Base-by-base conservation (phyloP, 441 rosid genomes). In the Francoa sonchifolia region DNA sequence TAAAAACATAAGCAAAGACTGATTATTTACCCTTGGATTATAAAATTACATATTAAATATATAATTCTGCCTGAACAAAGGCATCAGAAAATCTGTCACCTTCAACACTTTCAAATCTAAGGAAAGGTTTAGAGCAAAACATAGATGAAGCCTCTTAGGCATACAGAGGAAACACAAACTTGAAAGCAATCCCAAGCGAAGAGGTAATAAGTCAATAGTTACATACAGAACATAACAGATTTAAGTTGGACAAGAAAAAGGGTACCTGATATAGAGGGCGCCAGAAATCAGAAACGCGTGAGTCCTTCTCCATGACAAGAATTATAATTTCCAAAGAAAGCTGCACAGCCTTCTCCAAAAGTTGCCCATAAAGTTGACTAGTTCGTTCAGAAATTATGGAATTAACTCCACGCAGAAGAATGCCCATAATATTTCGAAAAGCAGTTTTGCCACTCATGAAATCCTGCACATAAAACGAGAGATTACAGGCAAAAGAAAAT, bases 371-470 rank as follows among this genome's bases (percentile, higher is more conserved):
- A 40, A 71, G 69, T 74, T 86, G 72, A 62, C 61, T 78, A 50
- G 74, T 76, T 19, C 93, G 75, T 56, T 80, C 95, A 47, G 67
- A 70, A 40, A 86, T 80, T 28, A 76, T 42, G 23, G 82, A 67
- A 58, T 80, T 68, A 55, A 85, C 96, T 23, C 96, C 95, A 11
- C 73, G 87, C 53, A 74, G 67, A 58, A 90, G 86, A 49, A 90
- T 71, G 39, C 85, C 66, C 85, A 86, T 90, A 33, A 86, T 72
- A 65, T 86, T 90, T 29, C 85, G 84, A 58, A 77, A 80, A 25
- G 73, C 79, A 58, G 77, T 62, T 73, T 82, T 82, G 54, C 96
- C 98, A 52, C 98, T 82, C 98, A 90, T 90, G 74, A 90, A 90
- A 67, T 90, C 98, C 98, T 88, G 72, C 19, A 48, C 52, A 52